phyloP scores from a whole-genome alignment of 2,329 filamentous ascomycete genomes.

The Mollisia scopiformis region DNA sequence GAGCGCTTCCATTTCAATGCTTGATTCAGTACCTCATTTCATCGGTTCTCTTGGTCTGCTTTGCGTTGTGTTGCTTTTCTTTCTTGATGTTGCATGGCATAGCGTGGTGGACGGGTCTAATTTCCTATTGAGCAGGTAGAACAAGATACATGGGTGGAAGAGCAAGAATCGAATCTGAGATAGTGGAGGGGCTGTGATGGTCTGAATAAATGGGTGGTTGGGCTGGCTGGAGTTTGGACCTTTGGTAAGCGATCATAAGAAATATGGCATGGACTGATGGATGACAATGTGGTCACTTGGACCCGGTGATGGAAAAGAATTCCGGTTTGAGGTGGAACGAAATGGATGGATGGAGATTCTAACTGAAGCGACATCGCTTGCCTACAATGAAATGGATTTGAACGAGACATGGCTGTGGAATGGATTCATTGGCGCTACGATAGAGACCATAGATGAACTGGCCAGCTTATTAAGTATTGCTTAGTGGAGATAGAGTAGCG shows the following conservation, averaged over 20 bases:
- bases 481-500: background rate
- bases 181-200: background rate
- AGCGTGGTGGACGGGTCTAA: conserved; percentile 19
- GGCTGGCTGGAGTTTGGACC: conserved; percentile 4
- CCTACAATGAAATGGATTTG: background rate
- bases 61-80: conserved; percentile 5
- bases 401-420: background rate
- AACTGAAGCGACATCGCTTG: background rate
- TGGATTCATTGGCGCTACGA: background rate
- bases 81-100: conserved; percentile 24
- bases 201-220: background rate
- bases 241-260: background rate
- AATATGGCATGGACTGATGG: background rate
- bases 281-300: background rate
- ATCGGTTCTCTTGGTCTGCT: background rate
- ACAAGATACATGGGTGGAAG: conserved; percentile 1
- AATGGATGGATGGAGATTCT: background rate
- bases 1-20: conserved; percentile 77
- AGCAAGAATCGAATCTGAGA: background rate
- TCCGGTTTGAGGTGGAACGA: background rate
- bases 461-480: background rate
- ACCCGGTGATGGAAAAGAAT: background rate
- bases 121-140: conserved; percentile 7
- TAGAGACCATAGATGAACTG: background rate
- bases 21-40: conserved; percentile 20